Base-by-base conservation (phyloP, 2,329 filamentous ascomycete species). In the Karstenula rhodostoma region DNA sequence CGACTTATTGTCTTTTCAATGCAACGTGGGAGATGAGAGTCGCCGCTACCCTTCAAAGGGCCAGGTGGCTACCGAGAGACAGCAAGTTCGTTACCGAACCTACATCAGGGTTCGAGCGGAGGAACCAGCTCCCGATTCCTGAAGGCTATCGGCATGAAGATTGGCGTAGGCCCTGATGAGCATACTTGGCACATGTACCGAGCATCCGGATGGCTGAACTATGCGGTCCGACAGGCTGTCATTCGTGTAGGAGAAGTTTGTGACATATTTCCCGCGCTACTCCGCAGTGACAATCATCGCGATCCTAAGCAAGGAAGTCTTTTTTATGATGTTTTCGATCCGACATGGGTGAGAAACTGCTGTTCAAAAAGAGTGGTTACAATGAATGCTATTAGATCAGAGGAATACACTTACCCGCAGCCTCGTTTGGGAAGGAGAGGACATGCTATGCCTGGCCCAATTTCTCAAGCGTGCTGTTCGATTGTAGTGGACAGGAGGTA, bases 401-500 rank as follows among this genome's bases (percentile, higher is more conserved):
- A 60, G 37, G 35, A 46, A 19, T 15, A 19, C 3, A 43, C 57
- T 47, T 55, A 60, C 60, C 32, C 10, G 37, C 17, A 29, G 15
- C 17, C 54, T 63, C 50, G 60, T 51, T 44, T 32, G 49, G 57
- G 57, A 60, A 63, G 60, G 57, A 58, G 57, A 27, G 42, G 2
- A 2, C 27, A 47, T 9, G 17, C n/a, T 12, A 5, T n/a, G 22
- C 12, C 22, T 19, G 43, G 6, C 25, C n/a, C 43, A 7, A 17
- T 9, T 22, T 22, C 19, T 19, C 6, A 43, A 43, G 19, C 40
- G 2, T 7, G 3, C 9, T 1, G 3, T n/a, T 22, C 40, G 1
- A 40, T 40, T 40, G 35, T 40, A 40, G 35, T 35, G 33, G 9
- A 13, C 33, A 3, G 8, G 9, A 35, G 33, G 1, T 35, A 13